These are phyloP conservation scores for Yamadazyma laniorum DNA, from an alignment of 805 yeast species.

Conservation along the genomic window DNA sequence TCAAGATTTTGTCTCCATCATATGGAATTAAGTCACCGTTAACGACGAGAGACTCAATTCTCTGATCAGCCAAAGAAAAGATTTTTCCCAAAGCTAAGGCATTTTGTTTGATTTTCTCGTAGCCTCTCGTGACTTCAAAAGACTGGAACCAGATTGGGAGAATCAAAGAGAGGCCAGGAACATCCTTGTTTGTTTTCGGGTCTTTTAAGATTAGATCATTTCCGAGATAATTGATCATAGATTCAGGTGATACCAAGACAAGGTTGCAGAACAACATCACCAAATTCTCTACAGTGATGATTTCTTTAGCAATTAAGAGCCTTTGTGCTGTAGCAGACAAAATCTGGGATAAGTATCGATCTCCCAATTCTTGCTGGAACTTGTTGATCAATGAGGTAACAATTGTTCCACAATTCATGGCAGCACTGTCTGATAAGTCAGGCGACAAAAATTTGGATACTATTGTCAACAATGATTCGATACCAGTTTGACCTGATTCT, in stretches of 20 bases:
- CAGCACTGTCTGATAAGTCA: conserved; percentile 73
- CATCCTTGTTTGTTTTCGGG: conserved; percentile 20
- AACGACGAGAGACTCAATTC: conserved; percentile 54
- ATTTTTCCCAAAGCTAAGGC: conserved; percentile 71
- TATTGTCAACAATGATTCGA: conserved; percentile 57
- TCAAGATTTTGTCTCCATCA: conserved; percentile 63
- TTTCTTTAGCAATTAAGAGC: conserved; percentile 62
- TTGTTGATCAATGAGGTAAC: conserved; percentile 58
- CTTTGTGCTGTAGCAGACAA: conserved; percentile 71
- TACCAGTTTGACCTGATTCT: conserved; percentile 42
- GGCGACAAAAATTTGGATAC: conserved; percentile 72
- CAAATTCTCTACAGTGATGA: conserved; percentile 74
- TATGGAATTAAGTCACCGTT: conserved; percentile 76
- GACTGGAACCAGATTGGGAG: conserved; percentile 81
- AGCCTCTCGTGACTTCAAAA: conserved; percentile 79
- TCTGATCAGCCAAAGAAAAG: conserved; percentile 54
- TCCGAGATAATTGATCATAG: conserved; percentile 61
- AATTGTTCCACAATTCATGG: conserved; percentile 70
- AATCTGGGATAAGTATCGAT: conserved; percentile 51
- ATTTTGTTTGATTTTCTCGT: conserved; percentile 62
- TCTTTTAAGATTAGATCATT: conserved; percentile 25
- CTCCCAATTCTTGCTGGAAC: conserved; percentile 39
- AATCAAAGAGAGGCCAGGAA: conserved; percentile 51
- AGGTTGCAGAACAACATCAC: conserved; percentile 73
- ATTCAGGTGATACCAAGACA: conserved; percentile 58